Evolutionary conservation across 2,329 filamentous ascomycete genomes (phyloP), one percentile per base, ranked within the genome.

Genomic region (Trichoderma pleuroti): DNA sequence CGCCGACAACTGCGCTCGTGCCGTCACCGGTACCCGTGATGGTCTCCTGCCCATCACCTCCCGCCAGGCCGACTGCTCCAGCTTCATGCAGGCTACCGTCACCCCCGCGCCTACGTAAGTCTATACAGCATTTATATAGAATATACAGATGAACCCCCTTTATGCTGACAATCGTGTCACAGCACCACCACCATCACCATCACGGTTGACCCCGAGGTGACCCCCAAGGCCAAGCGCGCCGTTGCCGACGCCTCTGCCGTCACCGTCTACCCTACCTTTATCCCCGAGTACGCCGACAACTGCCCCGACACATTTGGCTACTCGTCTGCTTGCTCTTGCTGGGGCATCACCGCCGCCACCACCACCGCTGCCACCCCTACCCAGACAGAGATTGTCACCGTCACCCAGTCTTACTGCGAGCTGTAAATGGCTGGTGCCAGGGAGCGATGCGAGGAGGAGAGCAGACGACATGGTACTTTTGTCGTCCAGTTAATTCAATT

Each of bases 1-100:
- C 72, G 81, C 79, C 75, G 82, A 85, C 80, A 84, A 84, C 80
- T 85, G 83, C 79, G 82, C 82, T 77, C 81, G 82, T 62, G 80
- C 82, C 71, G 80, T 85, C 72, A 84, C 82, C 54, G 82, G 82
- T 71, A 84, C 82, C 68, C 78, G 81, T 28, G 74, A 72, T 21
- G 81, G 81, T 46, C 79, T 83, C 66, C 71, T 74, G 28, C 75
- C 80, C 70, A 69, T 80, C 42, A 76, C 76, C 52, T 75, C 76
- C 39, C 82, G 82, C 75, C 76, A 80, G 73, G 77, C 78, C 74
- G 79, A 81, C 76, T 84, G 82, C 77, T 76, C 79, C 68, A 82
- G 77, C 76, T 84, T 83, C 78, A 73, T 81, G 76, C 71, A 73
- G 70, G 80, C 80, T 65, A 80, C 80, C 66, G 79, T 84, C 71